Evolutionary conservation across 2,329 filamentous ascomycete species (phyloP).

Genomic region (Diaporthe destruens): DNA sequence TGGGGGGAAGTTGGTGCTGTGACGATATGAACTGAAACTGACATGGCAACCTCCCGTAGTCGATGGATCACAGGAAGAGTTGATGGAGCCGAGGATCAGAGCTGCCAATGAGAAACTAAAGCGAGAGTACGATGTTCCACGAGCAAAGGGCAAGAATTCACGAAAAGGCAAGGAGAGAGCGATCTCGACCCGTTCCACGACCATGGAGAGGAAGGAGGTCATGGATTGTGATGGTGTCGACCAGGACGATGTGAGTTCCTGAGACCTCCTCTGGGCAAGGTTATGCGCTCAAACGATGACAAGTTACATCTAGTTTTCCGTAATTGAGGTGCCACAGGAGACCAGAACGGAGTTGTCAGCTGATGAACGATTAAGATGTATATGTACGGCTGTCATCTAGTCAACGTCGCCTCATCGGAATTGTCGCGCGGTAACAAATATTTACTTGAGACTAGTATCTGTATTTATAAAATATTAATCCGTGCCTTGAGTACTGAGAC

Average conservation of each 20-base stretch:
- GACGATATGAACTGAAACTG: not conserved
- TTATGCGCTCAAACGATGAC: not conserved
- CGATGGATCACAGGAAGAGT: not conserved
- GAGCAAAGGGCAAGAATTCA: not conserved
- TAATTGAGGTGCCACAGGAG: not conserved
- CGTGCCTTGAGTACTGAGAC: not conserved
- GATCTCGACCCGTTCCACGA: not conserved
- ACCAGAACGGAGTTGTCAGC: not conserved
- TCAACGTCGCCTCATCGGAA: not conserved
- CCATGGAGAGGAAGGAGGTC: not conserved
- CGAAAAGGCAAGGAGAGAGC: slow-evolving; percentile 22
- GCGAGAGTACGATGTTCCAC: not conserved
- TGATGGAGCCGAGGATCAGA: not conserved
- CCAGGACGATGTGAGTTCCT: not conserved
- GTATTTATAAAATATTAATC: not conserved
- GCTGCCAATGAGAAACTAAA: not conserved
- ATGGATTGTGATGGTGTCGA: not conserved
- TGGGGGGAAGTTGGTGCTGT: not conserved
- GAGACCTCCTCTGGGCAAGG: too few species aligned
- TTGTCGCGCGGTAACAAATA: not conserved
- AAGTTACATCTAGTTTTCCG: not conserved
- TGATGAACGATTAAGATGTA: not conserved
- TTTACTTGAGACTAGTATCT: not conserved
- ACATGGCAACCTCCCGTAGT: not conserved
- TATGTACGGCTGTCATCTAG: not conserved